These are phyloP conservation scores for Cyanidioschyzon merolae DNA, from an alignment of 23 red algal genomes.

Conservation along the genomic window DNA sequence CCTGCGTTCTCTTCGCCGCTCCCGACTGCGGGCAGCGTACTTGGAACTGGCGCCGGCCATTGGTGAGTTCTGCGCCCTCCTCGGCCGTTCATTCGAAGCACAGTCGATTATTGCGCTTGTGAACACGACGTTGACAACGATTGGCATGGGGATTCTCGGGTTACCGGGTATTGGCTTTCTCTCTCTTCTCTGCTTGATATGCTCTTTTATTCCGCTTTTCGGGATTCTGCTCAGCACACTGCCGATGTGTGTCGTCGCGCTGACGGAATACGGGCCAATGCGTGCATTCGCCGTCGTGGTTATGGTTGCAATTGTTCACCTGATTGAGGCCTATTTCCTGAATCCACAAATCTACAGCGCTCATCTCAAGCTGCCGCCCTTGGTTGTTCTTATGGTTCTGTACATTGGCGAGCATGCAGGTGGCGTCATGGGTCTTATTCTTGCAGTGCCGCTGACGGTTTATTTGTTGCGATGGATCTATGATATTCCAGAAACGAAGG, in stretches of 20 bases:
- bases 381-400: constrained; percentile 80
- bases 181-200: constrained; percentile 62
- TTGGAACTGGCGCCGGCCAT: constrained; percentile 70
- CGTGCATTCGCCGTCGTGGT: constrained; percentile 57
- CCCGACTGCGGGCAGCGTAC: constrained; percentile 48
- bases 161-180: constrained; percentile 82
- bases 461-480: constrained; percentile 53
- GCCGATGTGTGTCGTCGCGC: constrained; percentile 73
- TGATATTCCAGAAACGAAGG: neutral
- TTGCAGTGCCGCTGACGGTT: constrained; percentile 77
- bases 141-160: constrained; percentile 54
- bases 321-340: constrained; percentile 79
- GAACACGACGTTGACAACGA: constrained; percentile 72
- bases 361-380: constrained; percentile 75
- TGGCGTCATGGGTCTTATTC: constrained; percentile 69
- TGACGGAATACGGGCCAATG: constrained; percentile 68
- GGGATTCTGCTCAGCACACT: constrained; percentile 88
- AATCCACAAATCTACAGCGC: constrained; percentile 93
- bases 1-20: constrained; percentile 33
- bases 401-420: constrained; percentile 82
- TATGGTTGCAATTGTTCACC: constrained; percentile 88
- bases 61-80: constrained; percentile 57
- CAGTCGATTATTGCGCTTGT: constrained; percentile 91
- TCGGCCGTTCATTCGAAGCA: constrained; percentile 89
- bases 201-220: constrained; percentile 92